These are phyloP conservation scores for Aspergillus pseudoterreus DNA, from an alignment of 2,329 filamentous ascomycete genomes.

Conservation along the genomic window DNA sequence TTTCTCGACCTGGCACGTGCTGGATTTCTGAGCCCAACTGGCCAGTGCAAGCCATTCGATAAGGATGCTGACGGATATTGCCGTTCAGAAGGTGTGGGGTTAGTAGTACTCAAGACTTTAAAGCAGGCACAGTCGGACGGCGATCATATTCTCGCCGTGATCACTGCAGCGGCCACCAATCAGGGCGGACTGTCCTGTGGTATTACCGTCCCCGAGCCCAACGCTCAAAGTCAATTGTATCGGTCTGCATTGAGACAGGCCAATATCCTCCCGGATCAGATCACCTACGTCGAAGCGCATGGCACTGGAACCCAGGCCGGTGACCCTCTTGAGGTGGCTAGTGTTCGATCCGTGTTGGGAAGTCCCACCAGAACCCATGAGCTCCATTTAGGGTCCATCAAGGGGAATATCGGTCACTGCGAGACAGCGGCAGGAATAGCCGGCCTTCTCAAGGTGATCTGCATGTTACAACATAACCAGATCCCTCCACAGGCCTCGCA, in stretches of 20 bases:
- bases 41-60: slow-evolving; percentile 50
- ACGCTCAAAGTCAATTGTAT: slow-evolving; percentile 35
- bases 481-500: neutral
- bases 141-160: slow-evolving; percentile 40
- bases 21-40: slow-evolving; percentile 30
- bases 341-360: neutral
- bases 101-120: slow-evolving; percentile 51
- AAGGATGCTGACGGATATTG: slow-evolving; percentile 53
- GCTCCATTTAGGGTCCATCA: neutral
- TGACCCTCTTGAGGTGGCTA: neutral
- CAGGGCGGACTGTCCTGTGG: slow-evolving; percentile 45
- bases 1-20: slow-evolving; percentile 65
- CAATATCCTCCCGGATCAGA: slow-evolving; percentile 27
- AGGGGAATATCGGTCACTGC: neutral
- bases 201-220: slow-evolving; percentile 42
- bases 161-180: slow-evolving; percentile 42
- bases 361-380: too few species aligned
- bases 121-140: slow-evolving; percentile 50
- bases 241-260: slow-evolving; percentile 34
- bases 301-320: neutral
- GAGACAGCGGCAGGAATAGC: neutral
- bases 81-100: slow-evolving; percentile 48
- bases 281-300: neutral
- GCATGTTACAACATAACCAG: neutral
- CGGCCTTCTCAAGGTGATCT: neutral